phyloP scores from a whole-genome alignment of 371 early-diverging fungal species.

The Fennellomyces sp. region DNA sequence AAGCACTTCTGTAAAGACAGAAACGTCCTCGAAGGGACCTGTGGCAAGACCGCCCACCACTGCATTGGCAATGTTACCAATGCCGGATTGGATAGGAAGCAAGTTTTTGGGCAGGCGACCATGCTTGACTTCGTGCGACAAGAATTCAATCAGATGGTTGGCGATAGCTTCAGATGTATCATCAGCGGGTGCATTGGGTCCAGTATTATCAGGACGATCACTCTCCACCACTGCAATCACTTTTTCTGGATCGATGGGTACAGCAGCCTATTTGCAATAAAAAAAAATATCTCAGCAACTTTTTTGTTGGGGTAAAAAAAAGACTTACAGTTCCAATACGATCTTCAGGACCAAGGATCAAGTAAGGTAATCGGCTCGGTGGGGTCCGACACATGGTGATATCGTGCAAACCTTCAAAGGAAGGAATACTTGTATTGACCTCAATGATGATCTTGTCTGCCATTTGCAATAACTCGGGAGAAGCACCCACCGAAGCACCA shows the following conservation, averaged over 20 bases:
- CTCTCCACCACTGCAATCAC: conserved; percentile 52
- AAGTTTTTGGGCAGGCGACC: conserved; percentile 52
- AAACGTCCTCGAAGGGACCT: conserved; percentile 49
- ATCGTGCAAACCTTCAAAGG: conserved; percentile 58
- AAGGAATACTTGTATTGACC: conserved; percentile 57
- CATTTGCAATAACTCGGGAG: conserved; percentile 55
- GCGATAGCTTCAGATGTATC: conserved; percentile 49
- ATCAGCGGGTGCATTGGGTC: conserved; percentile 48
- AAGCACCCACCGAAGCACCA: conserved; percentile 60
- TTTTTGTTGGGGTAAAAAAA: background rate
- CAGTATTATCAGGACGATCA: conserved; percentile 50
- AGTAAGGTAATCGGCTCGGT: conserved; percentile 52
- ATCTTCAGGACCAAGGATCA: conserved; percentile 53
- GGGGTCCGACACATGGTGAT: conserved; percentile 41
- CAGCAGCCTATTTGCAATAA: conserved; percentile 33
- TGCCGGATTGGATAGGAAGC: conserved; percentile 56
- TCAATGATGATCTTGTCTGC: conserved; percentile 58
- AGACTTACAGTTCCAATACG: conserved; percentile 49
- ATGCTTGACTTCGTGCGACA: conserved; percentile 53
- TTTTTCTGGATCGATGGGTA: conserved; percentile 54
- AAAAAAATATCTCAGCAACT: background rate
- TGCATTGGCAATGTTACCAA: conserved; percentile 62
- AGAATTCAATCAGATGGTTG: conserved; percentile 51
- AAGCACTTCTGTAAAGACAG: conserved; percentile 56
- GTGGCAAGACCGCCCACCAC: conserved; percentile 57